phyloP scores from a whole-genome alignment of 202 grass and related monocot species.

The Hordeum pubiflorum region DNA sequence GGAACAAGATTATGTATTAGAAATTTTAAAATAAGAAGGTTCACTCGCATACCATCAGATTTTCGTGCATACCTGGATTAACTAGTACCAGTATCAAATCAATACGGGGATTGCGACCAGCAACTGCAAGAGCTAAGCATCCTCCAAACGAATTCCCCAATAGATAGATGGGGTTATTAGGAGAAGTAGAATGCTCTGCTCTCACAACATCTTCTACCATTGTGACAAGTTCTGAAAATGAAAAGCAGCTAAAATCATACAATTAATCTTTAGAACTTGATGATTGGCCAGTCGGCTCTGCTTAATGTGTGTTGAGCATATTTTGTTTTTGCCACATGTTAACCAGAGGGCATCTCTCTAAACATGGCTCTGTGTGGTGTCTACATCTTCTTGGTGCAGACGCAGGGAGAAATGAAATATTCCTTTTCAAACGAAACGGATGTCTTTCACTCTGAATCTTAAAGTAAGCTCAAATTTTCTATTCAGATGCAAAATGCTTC shows the following conservation, averaged over 20 bases:
- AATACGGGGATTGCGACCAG: conserved; percentile 49
- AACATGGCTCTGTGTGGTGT: not conserved
- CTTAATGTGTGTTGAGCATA: too few species aligned
- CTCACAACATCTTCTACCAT: conserved; percentile 56
- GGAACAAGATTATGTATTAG: not conserved
- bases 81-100: conserved; percentile 52
- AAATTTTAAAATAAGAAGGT: not conserved
- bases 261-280: conserved; percentile 1
- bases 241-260: conserved; percentile 30
- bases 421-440: not conserved
- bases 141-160: conserved; percentile 62
- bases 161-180: conserved; percentile 55
- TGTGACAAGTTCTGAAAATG: conserved; percentile 48
- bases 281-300: not conserved
- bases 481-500: not conserved
- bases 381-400: not conserved
- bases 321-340: not conserved
- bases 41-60: not conserved
- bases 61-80: conserved; percentile 48
- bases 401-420: not conserved
- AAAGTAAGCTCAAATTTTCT: not conserved
- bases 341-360: not conserved
- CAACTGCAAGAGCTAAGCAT: conserved; percentile 62
- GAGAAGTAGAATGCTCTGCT: conserved; percentile 35
- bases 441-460: not conserved